Evolutionary conservation across 441 rosid species (phyloP).

Genomic region (Adansonia madagascariensis): DNA sequence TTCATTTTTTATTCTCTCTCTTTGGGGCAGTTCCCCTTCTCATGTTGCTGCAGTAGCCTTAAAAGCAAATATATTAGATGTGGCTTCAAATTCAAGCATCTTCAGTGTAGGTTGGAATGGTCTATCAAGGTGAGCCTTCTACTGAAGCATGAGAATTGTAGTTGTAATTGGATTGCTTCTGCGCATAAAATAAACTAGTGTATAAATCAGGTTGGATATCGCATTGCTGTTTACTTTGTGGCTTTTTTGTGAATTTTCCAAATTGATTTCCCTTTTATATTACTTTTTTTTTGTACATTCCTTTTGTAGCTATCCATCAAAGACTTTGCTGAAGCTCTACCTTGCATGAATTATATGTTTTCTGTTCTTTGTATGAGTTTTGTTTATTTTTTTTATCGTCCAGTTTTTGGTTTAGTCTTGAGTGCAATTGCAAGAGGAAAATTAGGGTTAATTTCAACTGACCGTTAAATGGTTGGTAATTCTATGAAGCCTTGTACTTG

Average conservation of each 20-base stretch:
- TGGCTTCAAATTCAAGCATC: conserved; percentile 50
- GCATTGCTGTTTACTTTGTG: not conserved
- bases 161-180: not conserved
- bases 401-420: not conserved
- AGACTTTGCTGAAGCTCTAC: not conserved
- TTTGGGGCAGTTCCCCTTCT: conserved; percentile 69
- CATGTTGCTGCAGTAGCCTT: conserved; percentile 60
- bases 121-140: conserved; percentile 58
- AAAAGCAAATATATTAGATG: conserved; percentile 70
- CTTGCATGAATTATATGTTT: not conserved
- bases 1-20: conserved; percentile 18
- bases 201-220: conserved; percentile 11
- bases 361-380: not conserved
- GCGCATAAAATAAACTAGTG: not conserved
- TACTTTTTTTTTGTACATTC: not conserved
- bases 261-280: not conserved
- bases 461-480: not conserved
- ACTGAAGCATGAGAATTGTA: conserved; percentile 12
- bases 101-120: conserved; percentile 50
- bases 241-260: not conserved
- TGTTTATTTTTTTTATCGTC: not conserved
- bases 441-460: not conserved
- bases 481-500: not conserved
- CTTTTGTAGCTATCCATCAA: not conserved
- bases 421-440: not conserved